These are phyloP conservation scores for Tetraselmis chui DNA, from an alignment of 139 green algal genomes.

Conservation along the genomic window DNA sequence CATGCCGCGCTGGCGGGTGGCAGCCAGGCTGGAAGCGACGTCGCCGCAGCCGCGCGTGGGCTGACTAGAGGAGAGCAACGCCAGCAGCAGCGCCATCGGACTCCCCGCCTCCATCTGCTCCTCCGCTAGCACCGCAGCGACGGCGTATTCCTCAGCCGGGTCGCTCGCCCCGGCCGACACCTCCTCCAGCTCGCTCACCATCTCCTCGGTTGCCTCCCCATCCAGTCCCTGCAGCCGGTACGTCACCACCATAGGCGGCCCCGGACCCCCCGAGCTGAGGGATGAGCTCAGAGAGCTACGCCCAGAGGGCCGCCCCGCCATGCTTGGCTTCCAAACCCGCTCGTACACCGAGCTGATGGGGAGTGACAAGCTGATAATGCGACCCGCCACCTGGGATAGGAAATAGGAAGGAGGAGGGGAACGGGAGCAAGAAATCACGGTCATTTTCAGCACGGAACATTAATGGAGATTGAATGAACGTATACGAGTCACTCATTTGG, in stretches of 20 bases:
- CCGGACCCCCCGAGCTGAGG: neutral
- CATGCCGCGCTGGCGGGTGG: neutral
- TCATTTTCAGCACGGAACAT: no score
- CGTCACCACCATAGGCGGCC: constrained; percentile 48
- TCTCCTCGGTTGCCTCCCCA: constrained; percentile 57
- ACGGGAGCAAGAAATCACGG: neutral
- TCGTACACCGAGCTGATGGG: constrained; percentile 42
- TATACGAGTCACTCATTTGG: no score
- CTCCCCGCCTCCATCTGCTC: neutral
- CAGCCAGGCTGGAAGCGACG: neutral
- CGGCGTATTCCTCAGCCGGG: constrained; percentile 34
- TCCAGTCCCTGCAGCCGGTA: constrained; percentile 56
- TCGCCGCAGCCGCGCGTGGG: neutral
- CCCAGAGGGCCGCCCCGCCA: neutral
- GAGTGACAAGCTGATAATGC: constrained; percentile 45
- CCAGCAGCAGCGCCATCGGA: constrained; percentile 32
- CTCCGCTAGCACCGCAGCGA: constrained; percentile 28
- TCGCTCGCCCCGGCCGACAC: constrained; percentile 16
- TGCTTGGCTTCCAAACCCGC: constrained; percentile 28
- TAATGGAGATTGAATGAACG: no score
- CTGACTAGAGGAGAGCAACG: constrained; percentile 6
- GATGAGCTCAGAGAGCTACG: neutral
- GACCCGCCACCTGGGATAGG: constrained; percentile 7
- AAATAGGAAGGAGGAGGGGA: neutral
- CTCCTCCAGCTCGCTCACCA: constrained; percentile 41